Conservation (phyloP, 768 basidiomycete genomes). For the Clavaria fumosa region DNA sequence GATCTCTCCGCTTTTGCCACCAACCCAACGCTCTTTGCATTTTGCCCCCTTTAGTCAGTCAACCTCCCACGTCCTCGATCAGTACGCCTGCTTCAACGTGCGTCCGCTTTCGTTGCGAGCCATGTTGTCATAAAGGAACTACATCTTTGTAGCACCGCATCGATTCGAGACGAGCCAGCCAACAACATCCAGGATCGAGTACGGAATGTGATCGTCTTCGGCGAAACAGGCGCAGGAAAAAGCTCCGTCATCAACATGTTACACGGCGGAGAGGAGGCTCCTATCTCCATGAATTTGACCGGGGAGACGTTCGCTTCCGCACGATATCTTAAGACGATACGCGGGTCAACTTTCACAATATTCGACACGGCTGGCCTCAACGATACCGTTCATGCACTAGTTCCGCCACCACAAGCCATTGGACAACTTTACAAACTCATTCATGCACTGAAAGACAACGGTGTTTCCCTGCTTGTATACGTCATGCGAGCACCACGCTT, state of each 20-base stretch:
- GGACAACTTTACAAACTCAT: background rate
- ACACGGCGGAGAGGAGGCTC: constrained; percentile 12
- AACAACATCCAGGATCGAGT: too few species aligned
- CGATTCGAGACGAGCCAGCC: too few species aligned
- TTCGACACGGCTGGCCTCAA: background rate
- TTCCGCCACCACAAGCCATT: background rate
- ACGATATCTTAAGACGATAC: background rate
- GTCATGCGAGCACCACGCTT: background rate
- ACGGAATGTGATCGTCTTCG: constrained; percentile 9
- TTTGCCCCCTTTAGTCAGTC: too few species aligned
- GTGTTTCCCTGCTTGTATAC: background rate
- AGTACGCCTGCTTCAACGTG: too few species aligned
- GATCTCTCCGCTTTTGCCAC: too few species aligned
- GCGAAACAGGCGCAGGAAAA: constrained; percentile 14
- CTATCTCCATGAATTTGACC: constrained; percentile 3
- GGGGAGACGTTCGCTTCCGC: background rate
- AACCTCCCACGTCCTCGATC: too few species aligned
- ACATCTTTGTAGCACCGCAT: too few species aligned
- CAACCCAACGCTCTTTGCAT: too few species aligned
- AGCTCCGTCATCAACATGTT: constrained; percentile 22
- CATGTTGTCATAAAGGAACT: too few species aligned
- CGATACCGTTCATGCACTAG: too few species aligned
- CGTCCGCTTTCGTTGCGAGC: too few species aligned
- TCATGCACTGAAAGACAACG: background rate
- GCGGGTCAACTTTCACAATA: background rate